Evolutionary conservation across 2,329 filamentous ascomycete species (phyloP).

Genomic region (Hypocrella siamensis): DNA sequence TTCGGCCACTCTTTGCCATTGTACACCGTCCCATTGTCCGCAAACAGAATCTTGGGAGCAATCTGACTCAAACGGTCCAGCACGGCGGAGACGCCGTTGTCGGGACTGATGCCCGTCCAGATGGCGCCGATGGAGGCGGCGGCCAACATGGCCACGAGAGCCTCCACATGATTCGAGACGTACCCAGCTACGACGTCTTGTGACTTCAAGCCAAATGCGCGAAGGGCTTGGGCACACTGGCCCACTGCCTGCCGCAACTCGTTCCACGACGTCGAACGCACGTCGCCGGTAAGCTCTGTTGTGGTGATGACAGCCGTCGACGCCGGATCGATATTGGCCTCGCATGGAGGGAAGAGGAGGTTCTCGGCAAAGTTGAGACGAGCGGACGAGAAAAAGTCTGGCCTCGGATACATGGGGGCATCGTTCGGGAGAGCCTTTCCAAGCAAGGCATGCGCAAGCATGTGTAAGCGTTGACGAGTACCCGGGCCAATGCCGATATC

Average conservation of each 20-base stretch:
- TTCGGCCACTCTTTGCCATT: slow-evolving; percentile 84
- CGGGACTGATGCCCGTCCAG: slow-evolving; percentile 87
- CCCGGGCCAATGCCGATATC: too few relatives aligned
- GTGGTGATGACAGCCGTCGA: slow-evolving; percentile 61
- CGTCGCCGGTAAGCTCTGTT: slow-evolving; percentile 55
- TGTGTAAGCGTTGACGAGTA: too few relatives aligned
- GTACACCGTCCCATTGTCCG: slow-evolving; percentile 78
- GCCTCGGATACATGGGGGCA: slow-evolving; percentile 69
- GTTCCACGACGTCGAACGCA: slow-evolving; percentile 50
- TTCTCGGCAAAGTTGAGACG: slow-evolving; percentile 92
- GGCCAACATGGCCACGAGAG: slow-evolving; percentile 76
- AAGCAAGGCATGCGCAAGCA: too few relatives aligned
- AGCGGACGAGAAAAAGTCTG: slow-evolving; percentile 67
- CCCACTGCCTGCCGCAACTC: slow-evolving; percentile 66
- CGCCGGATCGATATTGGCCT: slow-evolving; percentile 29
- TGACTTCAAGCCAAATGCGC: slow-evolving; percentile 43
- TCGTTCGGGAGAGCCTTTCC: slow-evolving; percentile 49
- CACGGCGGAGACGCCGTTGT: slow-evolving; percentile 83
- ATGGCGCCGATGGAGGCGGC: slow-evolving; percentile 70
- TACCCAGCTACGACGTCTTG: slow-evolving; percentile 53
- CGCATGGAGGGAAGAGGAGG: slow-evolving; percentile 56
- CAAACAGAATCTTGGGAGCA: slow-evolving; percentile 65
- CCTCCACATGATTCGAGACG: slow-evolving; percentile 78
- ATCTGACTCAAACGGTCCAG: slow-evolving; percentile 80
- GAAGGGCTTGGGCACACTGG: slow-evolving; percentile 54